Evolutionary conservation across 805 yeast species (phyloP), one percentile per base, ranked within the genome.

Genomic region (Nakazawaea populi): DNA sequence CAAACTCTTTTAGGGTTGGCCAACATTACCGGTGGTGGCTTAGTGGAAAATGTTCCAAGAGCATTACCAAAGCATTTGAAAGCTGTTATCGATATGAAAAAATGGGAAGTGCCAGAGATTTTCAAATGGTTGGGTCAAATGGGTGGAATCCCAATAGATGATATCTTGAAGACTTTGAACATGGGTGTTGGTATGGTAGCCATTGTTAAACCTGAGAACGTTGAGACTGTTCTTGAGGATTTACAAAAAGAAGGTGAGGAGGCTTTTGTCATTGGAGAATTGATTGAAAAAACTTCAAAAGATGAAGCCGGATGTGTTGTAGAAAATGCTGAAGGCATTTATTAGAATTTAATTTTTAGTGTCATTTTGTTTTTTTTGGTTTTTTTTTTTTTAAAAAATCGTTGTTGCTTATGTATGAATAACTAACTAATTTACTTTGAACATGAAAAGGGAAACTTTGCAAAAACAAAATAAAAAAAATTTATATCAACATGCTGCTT

Each of bases 11-110:
- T 90, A 51, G 99, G 97, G 53, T 77, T 94, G 64, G 96, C 99
- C 2, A 96, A 94, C 63, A 94, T 94, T 62, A 94, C 99, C 28
- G 99, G 99, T 55, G 99, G 99, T 67, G 99, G 99, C 48, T 75
- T 94, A 49, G 85, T 94, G 31, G 99, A 94, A 69, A 94, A 94
- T 69, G 83, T 92, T 52, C 99, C 99, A 49, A 82, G 99, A 66
- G 94, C 96, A 18, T 75, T 94, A 55, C 99, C 99, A 52, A 70
- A 79, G 52, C 69, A 81, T 59, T 73, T 94, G 55, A 83, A 85
- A 60, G 99, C 97, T 11, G 74, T 74, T 57, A 80, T 94, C 47
- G 96, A 92, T 66, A 83, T 87, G 64, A 71, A 70, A 50, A 71
- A 79, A 8, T 92, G 98, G 96, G 79, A 81, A 56, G 83, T 94